Percentiles rank a stretch among this genome's conserved stretches.
Evolutionary conservation across 371 early-diverging fungal genomes (phyloP).

Genomic region (Rhizopus stolonifer): DNA sequence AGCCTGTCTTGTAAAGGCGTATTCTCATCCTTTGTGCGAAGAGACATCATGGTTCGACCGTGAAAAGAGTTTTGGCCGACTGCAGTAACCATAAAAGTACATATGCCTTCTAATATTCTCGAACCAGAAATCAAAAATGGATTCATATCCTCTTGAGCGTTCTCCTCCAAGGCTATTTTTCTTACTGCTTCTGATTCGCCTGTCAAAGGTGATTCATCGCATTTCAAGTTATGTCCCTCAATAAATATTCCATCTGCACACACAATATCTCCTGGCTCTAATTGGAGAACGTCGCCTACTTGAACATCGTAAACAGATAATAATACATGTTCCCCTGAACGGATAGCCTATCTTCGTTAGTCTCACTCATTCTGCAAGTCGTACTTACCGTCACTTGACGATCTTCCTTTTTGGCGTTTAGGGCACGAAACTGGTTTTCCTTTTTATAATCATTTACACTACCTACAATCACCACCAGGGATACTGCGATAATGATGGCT

Average conservation of each 20-base stretch:
- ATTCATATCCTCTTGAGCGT: constrained; percentile 27
- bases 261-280: constrained; percentile 93
- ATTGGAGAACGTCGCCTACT: constrained; percentile 85
- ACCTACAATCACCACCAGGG: constrained; percentile 72
- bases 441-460: constrained; percentile 81
- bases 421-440: constrained; percentile 72
- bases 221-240: constrained; percentile 77
- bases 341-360: constrained; percentile 52
- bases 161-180: constrained; percentile 34
- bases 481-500: constrained; percentile 70
- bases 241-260: constrained; percentile 88
- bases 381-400: constrained; percentile 55
- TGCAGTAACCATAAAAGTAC: constrained; percentile 65
- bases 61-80: constrained; percentile 73
- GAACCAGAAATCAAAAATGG: constrained; percentile 75
- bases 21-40: constrained; percentile 51
- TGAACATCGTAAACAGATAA: constrained; percentile 82
- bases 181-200: constrained; percentile 87
- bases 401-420: constrained; percentile 78
- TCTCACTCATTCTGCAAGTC: too few species aligned
- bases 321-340: constrained; percentile 69
- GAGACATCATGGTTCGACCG: constrained; percentile 76
- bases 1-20: constrained; percentile 76
- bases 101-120: constrained; percentile 79
- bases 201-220: constrained; percentile 90